phyloP scores from a whole-genome alignment of 2,329 filamentous ascomycete genomes.

The Endocalyx cinctus region DNA sequence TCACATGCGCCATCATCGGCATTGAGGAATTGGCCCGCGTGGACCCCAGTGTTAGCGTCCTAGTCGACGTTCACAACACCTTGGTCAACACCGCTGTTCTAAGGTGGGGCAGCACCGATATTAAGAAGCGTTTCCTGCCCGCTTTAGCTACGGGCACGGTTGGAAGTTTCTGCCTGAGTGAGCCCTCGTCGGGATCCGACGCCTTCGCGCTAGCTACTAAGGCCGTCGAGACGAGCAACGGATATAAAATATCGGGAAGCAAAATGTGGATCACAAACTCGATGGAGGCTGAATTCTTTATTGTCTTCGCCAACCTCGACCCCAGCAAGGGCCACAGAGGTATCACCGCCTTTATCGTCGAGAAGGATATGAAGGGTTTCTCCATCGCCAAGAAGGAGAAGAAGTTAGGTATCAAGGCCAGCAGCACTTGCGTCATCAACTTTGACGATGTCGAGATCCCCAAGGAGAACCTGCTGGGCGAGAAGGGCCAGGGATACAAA shows the following conservation, averaged over 20 bases:
- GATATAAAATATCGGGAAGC: slow-evolving; percentile 81
- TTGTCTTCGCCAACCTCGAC: slow-evolving; percentile 95
- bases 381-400: slow-evolving; percentile 99
- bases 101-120: slow-evolving; percentile 72
- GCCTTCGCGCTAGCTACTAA: slow-evolving; percentile 93
- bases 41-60: slow-evolving; percentile 89
- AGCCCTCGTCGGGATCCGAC: slow-evolving; percentile 89
- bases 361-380: slow-evolving; percentile 86
- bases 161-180: slow-evolving; percentile 87
- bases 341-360: slow-evolving; percentile 92
- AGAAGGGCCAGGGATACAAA: slow-evolving; percentile 92
- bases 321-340: slow-evolving; percentile 92
- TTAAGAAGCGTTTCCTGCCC: slow-evolving; percentile 87
- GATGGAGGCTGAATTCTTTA: slow-evolving; percentile 89
- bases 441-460: slow-evolving; percentile 95
- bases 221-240: slow-evolving; percentile 74
- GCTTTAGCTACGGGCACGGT: slow-evolving; percentile 84
- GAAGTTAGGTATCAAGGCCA: slow-evolving; percentile 95
- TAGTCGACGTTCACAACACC: slow-evolving; percentile 98
- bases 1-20: slow-evolving; percentile 89
- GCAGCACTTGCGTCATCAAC: slow-evolving; percentile 94
- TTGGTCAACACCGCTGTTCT: slow-evolving; percentile 90
- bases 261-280: slow-evolving; percentile 99
- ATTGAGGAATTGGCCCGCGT: slow-evolving; percentile 95
- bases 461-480: slow-evolving; percentile 79